A percentile compares a stretch with the other conserved stretches of the same genome.
phyloP scores from a whole-genome alignment of 2,329 filamentous ascomycete species.

The Dactylellina drechsleri region DNA sequence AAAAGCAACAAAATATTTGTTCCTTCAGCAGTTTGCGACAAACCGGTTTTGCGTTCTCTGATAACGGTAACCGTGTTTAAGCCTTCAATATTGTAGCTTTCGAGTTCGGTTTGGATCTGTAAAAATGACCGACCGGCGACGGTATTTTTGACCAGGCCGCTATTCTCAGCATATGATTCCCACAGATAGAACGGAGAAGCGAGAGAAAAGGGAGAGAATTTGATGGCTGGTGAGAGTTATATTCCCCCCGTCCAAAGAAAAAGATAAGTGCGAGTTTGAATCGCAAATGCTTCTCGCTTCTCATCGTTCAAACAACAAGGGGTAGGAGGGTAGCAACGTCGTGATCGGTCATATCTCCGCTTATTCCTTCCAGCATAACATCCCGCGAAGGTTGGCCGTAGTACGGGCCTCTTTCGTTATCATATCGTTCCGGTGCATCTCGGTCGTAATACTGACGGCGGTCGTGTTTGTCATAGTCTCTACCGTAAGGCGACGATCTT shows the following conservation, averaged over 20 bases:
- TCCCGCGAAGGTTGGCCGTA: slow-evolving; percentile 57
- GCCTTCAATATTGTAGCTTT: slow-evolving; percentile 66
- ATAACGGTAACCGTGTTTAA: slow-evolving; percentile 70
- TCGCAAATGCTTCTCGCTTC: slow-evolving; percentile 60
- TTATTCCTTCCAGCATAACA: slow-evolving; percentile 69
- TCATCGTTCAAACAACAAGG: slow-evolving; percentile 60
- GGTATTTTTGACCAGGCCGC: slow-evolving; percentile 49
- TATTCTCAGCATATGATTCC: slow-evolving; percentile 58
- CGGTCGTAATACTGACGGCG: slow-evolving; percentile 57
- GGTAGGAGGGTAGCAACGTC: slow-evolving; percentile 66
- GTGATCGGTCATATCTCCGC: slow-evolving; percentile 65
- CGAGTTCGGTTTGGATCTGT: slow-evolving; percentile 70
- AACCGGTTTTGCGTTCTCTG: slow-evolving; percentile 70
- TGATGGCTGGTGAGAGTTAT: slow-evolving; percentile 32
- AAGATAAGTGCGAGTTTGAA: slow-evolving; percentile 61
- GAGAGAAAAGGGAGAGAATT: slow-evolving; percentile 42
- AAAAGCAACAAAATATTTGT: slow-evolving; percentile 42
- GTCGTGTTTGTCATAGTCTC: slow-evolving; percentile 48
- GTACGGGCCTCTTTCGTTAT: slow-evolving; percentile 54
- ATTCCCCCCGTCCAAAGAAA: slow-evolving; percentile 10
- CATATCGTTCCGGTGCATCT: slow-evolving; percentile 56
- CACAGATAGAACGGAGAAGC: slow-evolving; percentile 57
- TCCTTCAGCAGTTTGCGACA: slow-evolving; percentile 45
- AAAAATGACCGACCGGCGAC: slow-evolving; percentile 57
- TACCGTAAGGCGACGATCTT: slow-evolving; percentile 23